A percentile compares a stretch with the other conserved stretches of the same genome.
Conservation (phyloP, 768 basidiomycete species). For the Amanita molliuscula region DNA sequence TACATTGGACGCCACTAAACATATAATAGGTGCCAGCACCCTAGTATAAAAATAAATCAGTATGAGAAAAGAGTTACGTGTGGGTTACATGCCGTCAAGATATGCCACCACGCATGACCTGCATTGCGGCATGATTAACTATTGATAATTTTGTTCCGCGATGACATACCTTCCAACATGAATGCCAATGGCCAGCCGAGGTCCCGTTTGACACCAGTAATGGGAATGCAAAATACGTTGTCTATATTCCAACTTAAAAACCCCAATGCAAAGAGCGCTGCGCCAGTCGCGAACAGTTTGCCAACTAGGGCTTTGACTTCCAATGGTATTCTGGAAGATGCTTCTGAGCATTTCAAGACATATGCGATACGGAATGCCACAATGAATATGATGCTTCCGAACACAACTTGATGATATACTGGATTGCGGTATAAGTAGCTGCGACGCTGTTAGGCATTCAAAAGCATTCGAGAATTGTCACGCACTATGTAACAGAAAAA, state of each 20-base stretch:
- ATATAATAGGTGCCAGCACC: constrained; percentile 42
- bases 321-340: constrained; percentile 28
- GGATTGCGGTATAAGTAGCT: constrained; percentile 66
- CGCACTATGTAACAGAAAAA: constrained; percentile 72
- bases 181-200: constrained; percentile 62
- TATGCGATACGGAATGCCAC: constrained; percentile 38
- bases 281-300: constrained; percentile 42
- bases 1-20: constrained; percentile 44
- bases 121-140: neutral
- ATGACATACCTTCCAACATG: constrained; percentile 43
- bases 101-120: constrained; percentile 74
- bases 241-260: constrained; percentile 78
- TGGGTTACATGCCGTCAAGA: constrained; percentile 40
- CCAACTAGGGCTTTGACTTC: constrained; percentile 30
- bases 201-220: constrained; percentile 44
- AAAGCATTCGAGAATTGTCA: constrained; percentile 7
- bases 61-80: neutral
- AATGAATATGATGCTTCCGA: constrained; percentile 45
- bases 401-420: constrained; percentile 71
- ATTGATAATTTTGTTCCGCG: neutral
- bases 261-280: constrained; percentile 45
- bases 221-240: constrained; percentile 56
- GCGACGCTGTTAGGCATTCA: neutral
- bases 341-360: constrained; percentile 36
- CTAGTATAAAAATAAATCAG: constrained; percentile 13